A percentile compares a stretch with the other conserved stretches of the same genome.
Evolutionary conservation across 441 rosid species (phyloP).

Genomic region (Caryocar brasiliense): DNA sequence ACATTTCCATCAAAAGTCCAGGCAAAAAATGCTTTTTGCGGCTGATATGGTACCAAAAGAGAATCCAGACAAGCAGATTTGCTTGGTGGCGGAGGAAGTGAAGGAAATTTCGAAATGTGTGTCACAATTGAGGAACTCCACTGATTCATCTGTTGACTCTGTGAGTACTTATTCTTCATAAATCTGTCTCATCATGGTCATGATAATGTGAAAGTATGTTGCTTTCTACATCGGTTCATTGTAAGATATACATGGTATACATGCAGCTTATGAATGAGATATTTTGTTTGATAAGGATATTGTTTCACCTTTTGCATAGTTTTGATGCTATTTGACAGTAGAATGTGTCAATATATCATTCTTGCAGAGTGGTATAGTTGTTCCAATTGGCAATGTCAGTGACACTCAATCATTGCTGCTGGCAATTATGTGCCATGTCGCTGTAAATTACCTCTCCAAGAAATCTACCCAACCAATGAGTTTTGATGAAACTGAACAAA

Average conservation of each 20-base stretch:
- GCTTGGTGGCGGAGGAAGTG: slow-evolving; percentile 74
- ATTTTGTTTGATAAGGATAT: not conserved
- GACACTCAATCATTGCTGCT: slow-evolving; percentile 72
- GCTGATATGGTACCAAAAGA: slow-evolving; percentile 30
- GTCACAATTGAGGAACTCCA: slow-evolving; percentile 45
- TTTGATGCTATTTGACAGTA: slow-evolving; percentile 1
- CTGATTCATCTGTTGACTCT: slow-evolving; percentile 48
- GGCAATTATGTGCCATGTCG: slow-evolving; percentile 71
- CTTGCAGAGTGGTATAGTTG: slow-evolving; percentile 46
- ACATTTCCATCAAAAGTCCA: slow-evolving; percentile 26
- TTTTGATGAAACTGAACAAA: slow-evolving; percentile 56
- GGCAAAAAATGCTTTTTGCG: slow-evolving; percentile 22
- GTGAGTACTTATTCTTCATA: slow-evolving; percentile 41
- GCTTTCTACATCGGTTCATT: not conserved
- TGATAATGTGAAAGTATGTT: slow-evolving; percentile 6
- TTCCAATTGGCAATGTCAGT: slow-evolving; percentile 38
- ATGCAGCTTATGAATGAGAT: not conserved
- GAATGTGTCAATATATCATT: slow-evolving; percentile 16
- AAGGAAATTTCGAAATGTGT: slow-evolving; percentile 59
- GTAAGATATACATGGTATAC: not conserved
- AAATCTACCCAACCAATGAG: slow-evolving; percentile 36
- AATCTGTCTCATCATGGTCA: slow-evolving; percentile 9
- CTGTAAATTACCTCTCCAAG: slow-evolving; percentile 51
- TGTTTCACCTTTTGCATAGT: not conserved
- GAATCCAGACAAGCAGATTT: slow-evolving; percentile 38